Evolutionary conservation across 176 grass and related monocot species (phyloP).

Genomic region (Pharus latifolius): DNA sequence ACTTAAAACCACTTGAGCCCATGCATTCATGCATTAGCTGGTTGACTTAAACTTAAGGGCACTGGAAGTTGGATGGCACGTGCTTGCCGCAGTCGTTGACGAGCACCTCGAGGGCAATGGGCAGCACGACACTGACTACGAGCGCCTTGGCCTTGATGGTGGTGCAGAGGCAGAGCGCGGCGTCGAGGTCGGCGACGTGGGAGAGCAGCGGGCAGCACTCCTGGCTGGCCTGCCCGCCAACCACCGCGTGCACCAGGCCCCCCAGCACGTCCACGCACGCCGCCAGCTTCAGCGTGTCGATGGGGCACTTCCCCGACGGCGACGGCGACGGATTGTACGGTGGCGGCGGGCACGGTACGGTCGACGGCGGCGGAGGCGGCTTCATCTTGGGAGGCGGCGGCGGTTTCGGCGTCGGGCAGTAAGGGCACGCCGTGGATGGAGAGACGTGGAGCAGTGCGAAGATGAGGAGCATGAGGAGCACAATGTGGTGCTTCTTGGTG

Average conservation of each 20-base stretch:
- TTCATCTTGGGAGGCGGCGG: slow-evolving; percentile 1
- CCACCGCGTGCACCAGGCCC: slow-evolving; percentile 35
- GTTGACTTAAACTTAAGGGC: slow-evolving; percentile 12
- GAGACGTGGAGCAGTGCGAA: slow-evolving; percentile 6
- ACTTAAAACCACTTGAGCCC: neutral
- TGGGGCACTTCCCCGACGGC: slow-evolving; percentile 43
- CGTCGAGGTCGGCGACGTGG: slow-evolving; percentile 63
- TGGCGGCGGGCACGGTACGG: neutral
- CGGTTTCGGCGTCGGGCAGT: slow-evolving; percentile 35
- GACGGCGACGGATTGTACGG: slow-evolving; percentile 13
- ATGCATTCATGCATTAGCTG: neutral
- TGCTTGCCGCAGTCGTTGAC: slow-evolving; percentile 71
- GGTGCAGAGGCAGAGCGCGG: slow-evolving; percentile 88
- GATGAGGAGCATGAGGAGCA: neutral
- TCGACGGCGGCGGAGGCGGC: neutral
- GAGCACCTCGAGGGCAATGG: slow-evolving; percentile 70
- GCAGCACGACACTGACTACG: slow-evolving; percentile 35
- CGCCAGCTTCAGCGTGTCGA: slow-evolving; percentile 67
- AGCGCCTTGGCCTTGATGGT: slow-evolving; percentile 62
- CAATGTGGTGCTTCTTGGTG: slow-evolving; percentile 14
- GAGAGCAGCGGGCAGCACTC: slow-evolving; percentile 67
- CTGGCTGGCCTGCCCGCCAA: slow-evolving; percentile 17
- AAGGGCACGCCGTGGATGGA: slow-evolving; percentile 32
- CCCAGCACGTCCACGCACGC: slow-evolving; percentile 70
- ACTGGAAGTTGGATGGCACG: slow-evolving; percentile 55